Evolutionary conservation across 805 yeast species (phyloP), one percentile per base, ranked within the genome.

Genomic region (Candida pini): DNA sequence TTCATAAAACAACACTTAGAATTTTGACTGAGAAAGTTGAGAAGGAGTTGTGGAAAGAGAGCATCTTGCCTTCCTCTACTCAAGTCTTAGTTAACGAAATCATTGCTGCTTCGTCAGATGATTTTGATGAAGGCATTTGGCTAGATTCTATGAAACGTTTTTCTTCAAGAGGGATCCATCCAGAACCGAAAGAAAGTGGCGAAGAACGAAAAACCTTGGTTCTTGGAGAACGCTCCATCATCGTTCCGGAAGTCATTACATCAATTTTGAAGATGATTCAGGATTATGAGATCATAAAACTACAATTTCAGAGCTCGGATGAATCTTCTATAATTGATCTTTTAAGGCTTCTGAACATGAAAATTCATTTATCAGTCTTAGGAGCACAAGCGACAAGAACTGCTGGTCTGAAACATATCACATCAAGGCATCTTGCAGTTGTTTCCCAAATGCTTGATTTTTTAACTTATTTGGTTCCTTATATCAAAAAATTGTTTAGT

Each of bases 1-100:
- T 72, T 46, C 88, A 82, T 43, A 66, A 68, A 31, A 63, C 64
- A 12, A 65, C 71, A 18, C 54, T 75, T 33, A 69, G 68, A 36
- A 53, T 56, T 5, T 57, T 85, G 18, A 62, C 71, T 5, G 51
- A 51, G 4, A 61, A 66, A 13, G 63, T 84, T 36, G 89, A 83
- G 33, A 62, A 64, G 30, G 97, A 89, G 44, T 63, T 63, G 16
- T 90, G 97, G 97, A 76, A 73, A 39, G 95, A 89, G 34, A 73
- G 71, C 14, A 71, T 73, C n/a, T 72, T 78, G 8, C 52, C 73
- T 0, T 51, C 60, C 2, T 51, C 53, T 1, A 54, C 77, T 2
- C 89, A 82, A 48, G 45, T 36, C 4, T 49, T 59, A 10, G 70
- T 77, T 4, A 74, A 75, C 46, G 68, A 67, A 27, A 68, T 82